These are phyloP conservation scores for Styphnolobium japonicum DNA, from an alignment of 306 rosid species.

Conservation along the genomic window DNA sequence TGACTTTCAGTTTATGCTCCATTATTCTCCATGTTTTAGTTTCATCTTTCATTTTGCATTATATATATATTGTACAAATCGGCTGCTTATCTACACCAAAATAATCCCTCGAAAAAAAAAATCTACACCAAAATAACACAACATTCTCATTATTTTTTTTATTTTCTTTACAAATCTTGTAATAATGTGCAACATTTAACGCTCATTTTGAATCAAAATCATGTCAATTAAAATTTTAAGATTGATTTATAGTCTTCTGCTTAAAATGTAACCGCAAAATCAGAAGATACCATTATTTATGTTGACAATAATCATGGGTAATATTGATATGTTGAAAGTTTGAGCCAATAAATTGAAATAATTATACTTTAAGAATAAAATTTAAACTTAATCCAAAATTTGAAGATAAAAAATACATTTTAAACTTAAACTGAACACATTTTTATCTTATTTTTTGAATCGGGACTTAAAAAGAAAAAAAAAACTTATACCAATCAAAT, in stretches of 20 bases:
- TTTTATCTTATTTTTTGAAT: too few species aligned
- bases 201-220: background rate
- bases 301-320: background rate
- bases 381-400: background rate
- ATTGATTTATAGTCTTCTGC: background rate
- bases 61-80: too few species aligned
- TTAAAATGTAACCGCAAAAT: background rate
- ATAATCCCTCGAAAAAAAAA: too few species aligned
- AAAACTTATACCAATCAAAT: background rate
- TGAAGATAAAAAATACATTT: background rate
- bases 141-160: background rate
- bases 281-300: background rate
- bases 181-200: background rate
- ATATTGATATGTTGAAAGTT: background rate
- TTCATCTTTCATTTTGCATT: too few species aligned
- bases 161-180: background rate
- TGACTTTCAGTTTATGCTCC: too few species aligned
- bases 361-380: background rate
- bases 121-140: background rate
- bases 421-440: background rate
- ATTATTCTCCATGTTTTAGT: too few species aligned
- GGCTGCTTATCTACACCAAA: too few species aligned
- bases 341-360: background rate
- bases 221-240: background rate
- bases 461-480: too few species aligned